Evolutionary conservation across 768 basidiomycete genomes (phyloP), one percentile per base, ranked within the genome.

Genomic region (Russula abietina): DNA sequence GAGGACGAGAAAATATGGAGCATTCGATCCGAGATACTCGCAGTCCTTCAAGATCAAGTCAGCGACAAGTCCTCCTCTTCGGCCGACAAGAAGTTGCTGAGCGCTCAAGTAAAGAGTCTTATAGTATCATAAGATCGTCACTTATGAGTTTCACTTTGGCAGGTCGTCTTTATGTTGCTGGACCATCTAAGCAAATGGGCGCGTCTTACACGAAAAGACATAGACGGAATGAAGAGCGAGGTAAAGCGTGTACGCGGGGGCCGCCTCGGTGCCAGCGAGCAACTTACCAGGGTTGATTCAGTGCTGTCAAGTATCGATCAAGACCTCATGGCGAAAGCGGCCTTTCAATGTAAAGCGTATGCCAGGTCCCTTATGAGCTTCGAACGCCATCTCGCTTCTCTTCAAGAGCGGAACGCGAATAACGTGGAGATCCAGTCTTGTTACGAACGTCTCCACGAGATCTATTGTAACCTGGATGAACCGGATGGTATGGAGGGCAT

Each of bases 401-500:
- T 88, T 46, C 72, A 73, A 30, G 69, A 75, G 41, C 70, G 73
- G 22, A 72, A 77, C 3, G 74, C 78, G 2, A 61, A 75, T 32
- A 76, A 77, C 64, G 69, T 71, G 6, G 81, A 88, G 38, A 76
- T 92, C 3, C 80, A 90, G 55, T 75, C 75, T 19, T 83, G 91
- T 70, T 98, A 93, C 71, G 97, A 98, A 69, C 84, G 86, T 19
- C 77, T 99, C 8, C 97, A 99, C 69, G 88, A 97, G 73, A 95
- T 98, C 64, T 99, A 99, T 73, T 88, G 96, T 14, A 84, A 94
- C 60, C 79, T 99, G 8, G 93, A 99, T 72, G 94, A 99, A 73
- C 97, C 97, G 0, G 97, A 99, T 74, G 97, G 97, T 17, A 99
- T 99, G 97, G 95, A 98, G 75, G 97, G 97, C 0, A 82, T 98